A percentile compares a stretch with the other conserved stretches of the same genome.
Conservation (phyloP, 768 basidiomycete genomes). For the Lactarius deliciosus region DNA sequence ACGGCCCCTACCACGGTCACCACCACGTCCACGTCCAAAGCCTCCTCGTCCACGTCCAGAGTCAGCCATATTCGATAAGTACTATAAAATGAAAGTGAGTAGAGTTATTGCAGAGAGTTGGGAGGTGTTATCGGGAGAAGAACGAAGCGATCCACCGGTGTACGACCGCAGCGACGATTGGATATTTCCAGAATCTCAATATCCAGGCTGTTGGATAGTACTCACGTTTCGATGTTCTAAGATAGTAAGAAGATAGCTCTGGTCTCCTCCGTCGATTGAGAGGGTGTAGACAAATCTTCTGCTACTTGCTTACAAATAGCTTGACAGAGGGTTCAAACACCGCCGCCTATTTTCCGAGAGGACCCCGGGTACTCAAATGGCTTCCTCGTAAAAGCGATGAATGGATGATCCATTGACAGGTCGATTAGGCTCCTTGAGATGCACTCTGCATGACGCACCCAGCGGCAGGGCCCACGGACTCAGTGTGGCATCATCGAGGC, state of each 20-base stretch:
- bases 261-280: conserved; percentile 12
- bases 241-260: neutral
- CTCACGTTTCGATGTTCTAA: conserved; percentile 21
- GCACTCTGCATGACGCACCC: neutral
- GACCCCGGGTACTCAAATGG: conserved; percentile 12
- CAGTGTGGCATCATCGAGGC: neutral
- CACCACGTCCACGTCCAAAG: conserved; percentile 80
- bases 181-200: neutral
- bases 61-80: conserved; percentile 68
- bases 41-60: conserved; percentile 89
- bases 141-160: conserved; percentile 21
- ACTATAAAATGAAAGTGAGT: conserved; percentile 32
- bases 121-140: conserved; percentile 17
- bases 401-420: neutral
- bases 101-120: conserved; percentile 3
- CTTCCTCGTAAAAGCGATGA: neutral
- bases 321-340: neutral
- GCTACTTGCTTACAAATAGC: conserved; percentile 3
- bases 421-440: neutral
- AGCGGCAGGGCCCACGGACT: neutral
- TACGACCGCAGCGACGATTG: neutral
- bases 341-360: neutral
- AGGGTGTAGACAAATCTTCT: neutral
- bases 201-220: neutral
- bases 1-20: conserved; percentile 59